Evolutionary conservation across 2,329 filamentous ascomycete species (phyloP).

Genomic region (Ophiostoma sp.): DNA sequence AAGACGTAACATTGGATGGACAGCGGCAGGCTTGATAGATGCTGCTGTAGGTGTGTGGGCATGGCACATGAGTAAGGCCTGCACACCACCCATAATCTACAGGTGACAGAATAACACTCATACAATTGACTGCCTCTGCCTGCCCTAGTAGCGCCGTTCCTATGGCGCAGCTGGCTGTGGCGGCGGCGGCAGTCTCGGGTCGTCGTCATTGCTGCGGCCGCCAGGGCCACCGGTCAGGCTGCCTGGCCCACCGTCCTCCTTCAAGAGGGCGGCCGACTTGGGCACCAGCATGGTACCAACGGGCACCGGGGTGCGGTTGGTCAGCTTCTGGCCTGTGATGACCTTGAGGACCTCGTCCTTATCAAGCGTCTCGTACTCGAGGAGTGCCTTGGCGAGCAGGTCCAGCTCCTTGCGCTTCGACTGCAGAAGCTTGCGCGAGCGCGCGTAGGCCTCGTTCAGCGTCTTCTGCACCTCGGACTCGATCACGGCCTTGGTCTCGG

Average conservation of each 20-base stretch:
- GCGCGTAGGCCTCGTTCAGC: constrained; percentile 72
- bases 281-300: constrained; percentile 64
- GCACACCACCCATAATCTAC: neutral
- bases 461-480: constrained; percentile 82
- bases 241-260: constrained; percentile 23
- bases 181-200: constrained; percentile 24
- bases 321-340: constrained; percentile 75
- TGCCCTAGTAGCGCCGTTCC: neutral
- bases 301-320: constrained; percentile 58
- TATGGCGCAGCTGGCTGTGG: constrained; percentile 23
- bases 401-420: constrained; percentile 80
- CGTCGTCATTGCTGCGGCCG: constrained; percentile 19
- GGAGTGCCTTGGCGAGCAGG: constrained; percentile 75
- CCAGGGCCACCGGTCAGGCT: neutral
- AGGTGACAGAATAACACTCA: neutral
- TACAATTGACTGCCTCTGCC: neutral
- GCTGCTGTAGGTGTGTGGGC: no score
- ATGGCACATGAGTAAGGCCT: neutral
- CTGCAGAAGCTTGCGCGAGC: constrained; percentile 65
- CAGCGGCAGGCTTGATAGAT: no score
- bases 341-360: constrained; percentile 87
- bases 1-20: no score
- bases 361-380: constrained; percentile 90
- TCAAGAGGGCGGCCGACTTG: constrained; percentile 20
- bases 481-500: constrained; percentile 78